These are phyloP conservation scores for Phymatotrichopsis omnivora DNA, from an alignment of 2,329 filamentous ascomycete species.

Conservation along the genomic window DNA sequence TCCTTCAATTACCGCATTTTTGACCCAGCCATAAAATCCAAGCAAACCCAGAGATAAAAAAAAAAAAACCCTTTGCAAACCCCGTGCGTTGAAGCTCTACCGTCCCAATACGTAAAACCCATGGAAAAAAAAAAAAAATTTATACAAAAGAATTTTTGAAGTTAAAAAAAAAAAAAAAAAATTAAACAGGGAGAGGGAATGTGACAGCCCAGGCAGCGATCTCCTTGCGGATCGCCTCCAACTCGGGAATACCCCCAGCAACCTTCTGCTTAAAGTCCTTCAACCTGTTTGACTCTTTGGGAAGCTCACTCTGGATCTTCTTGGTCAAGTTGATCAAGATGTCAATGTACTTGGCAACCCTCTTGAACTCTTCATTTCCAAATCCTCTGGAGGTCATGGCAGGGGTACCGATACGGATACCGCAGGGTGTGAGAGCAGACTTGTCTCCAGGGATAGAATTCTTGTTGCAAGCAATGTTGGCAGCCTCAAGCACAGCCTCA, in stretches of 20 bases:
- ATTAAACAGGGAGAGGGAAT: conserved; percentile 76
- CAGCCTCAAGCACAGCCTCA: conserved; percentile 90
- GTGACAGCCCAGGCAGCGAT: conserved; percentile 74
- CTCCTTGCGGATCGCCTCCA: conserved; percentile 79
- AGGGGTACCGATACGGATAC: conserved; percentile 90
- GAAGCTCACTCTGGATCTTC: conserved; percentile 70
- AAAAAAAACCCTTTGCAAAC: too few species aligned
- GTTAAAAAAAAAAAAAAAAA: neutral
- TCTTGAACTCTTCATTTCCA: conserved; percentile 81
- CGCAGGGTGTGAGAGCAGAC: conserved; percentile 85
- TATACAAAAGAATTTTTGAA: conserved; percentile 5
- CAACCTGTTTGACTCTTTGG: conserved; percentile 97
- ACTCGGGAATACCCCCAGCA: conserved; percentile 65
- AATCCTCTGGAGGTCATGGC: conserved; percentile 97
- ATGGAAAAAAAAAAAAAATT: conserved; percentile 6
- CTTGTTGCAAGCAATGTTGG: conserved; percentile 99
- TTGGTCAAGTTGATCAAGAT: conserved; percentile 79
- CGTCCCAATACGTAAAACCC: conserved; percentile 4
- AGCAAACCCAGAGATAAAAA: too few species aligned
- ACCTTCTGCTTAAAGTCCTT: conserved; percentile 99
- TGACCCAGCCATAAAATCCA: too few species aligned
- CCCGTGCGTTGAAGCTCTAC: too few species aligned
- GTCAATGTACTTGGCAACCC: conserved; percentile 83
- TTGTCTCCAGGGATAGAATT: conserved; percentile 97
- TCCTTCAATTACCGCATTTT: too few species aligned